Evolutionary conservation across 2,329 filamentous ascomycete genomes (phyloP).

Genomic region (Ambrosiella cleistominuta): DNA sequence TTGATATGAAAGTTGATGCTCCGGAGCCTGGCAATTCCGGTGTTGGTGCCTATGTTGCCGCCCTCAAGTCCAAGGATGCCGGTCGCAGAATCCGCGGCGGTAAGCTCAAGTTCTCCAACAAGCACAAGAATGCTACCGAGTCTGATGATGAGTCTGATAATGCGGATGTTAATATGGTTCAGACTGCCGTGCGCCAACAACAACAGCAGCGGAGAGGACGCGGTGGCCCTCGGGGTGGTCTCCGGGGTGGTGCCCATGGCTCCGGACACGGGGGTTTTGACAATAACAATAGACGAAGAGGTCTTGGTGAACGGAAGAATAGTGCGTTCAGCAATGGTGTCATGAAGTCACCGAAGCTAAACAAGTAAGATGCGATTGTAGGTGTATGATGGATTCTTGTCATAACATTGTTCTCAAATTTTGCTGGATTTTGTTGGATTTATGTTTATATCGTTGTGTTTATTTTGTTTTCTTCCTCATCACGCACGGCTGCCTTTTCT

Average conservation of each 20-base stretch:
- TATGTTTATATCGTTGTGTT: not conserved
- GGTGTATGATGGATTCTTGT: not conserved
- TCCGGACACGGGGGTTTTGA: slow-evolving; percentile 19
- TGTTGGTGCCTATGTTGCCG: slow-evolving; percentile 52
- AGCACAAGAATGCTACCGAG: slow-evolving; percentile 31
- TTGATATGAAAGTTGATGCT: slow-evolving; percentile 46
- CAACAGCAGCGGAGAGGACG: slow-evolving; percentile 22
- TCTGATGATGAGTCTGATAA: slow-evolving; percentile 32
- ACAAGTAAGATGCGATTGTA: not conserved
- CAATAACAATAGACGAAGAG: slow-evolving; percentile 27
- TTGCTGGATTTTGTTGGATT: not conserved
- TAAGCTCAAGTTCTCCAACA: slow-evolving; percentile 55
- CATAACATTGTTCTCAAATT: not conserved
- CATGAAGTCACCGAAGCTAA: slow-evolving; percentile 21
- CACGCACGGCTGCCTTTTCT: not conserved
- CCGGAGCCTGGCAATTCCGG: slow-evolving; percentile 36
- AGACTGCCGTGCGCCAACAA: slow-evolving; percentile 3
- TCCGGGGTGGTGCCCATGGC: slow-evolving; percentile 22
- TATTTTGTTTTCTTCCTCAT: slow-evolving; percentile 2
- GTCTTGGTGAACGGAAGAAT: slow-evolving; percentile 33
- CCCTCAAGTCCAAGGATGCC: slow-evolving; percentile 49
- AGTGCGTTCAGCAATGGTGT: slow-evolving; percentile 23
- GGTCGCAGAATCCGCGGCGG: slow-evolving; percentile 47
- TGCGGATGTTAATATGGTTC: slow-evolving; percentile 31
- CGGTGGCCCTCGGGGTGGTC: slow-evolving; percentile 28